Conservation (phyloP, 192 early-diverging fungal genomes). For the Obelidium mucronatum region DNA sequence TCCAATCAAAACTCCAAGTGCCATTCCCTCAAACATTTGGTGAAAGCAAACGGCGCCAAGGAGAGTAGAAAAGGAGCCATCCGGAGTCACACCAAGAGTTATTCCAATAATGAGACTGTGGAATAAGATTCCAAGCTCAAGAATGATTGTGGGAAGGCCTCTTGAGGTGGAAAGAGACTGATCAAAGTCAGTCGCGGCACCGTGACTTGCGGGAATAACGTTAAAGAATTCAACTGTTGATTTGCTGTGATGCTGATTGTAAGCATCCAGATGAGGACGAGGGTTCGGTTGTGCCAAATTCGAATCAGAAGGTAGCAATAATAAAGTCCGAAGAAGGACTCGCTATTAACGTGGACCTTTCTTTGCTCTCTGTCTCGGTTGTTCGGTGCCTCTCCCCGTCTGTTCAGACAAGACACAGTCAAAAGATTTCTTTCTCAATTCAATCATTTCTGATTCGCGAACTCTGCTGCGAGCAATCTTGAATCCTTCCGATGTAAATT, state of each 20-base stretch:
- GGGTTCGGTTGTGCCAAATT: background rate
- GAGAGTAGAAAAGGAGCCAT: constrained; percentile 47
- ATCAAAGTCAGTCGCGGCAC: constrained; percentile 48
- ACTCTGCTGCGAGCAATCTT: too few relatives aligned
- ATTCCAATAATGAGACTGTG: constrained; percentile 53
- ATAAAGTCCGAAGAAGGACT: background rate
- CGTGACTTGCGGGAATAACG: constrained; percentile 55
- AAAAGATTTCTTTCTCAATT: background rate
- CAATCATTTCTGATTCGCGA: constrained; percentile 1
- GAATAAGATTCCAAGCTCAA: constrained; percentile 54
- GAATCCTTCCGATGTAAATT: constrained; percentile 23
- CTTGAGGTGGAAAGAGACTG: too few relatives aligned
- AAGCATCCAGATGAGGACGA: too few relatives aligned
- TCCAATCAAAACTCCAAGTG: constrained; percentile 32
- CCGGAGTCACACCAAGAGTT: constrained; percentile 41
- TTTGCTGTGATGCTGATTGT: background rate
- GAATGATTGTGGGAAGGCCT: constrained; percentile 46
- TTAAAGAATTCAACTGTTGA: constrained; percentile 38
- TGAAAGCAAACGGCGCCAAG: constrained; percentile 58
- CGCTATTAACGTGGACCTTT: background rate
- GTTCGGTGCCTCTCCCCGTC: background rate
- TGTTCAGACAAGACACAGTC: background rate
- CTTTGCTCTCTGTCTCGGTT: background rate
- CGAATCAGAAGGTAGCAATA: background rate
- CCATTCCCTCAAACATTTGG: constrained; percentile 53